These are phyloP conservation scores for Bocquillonia castaneifolia DNA, from an alignment of 441 rosid species.

Conservation along the genomic window DNA sequence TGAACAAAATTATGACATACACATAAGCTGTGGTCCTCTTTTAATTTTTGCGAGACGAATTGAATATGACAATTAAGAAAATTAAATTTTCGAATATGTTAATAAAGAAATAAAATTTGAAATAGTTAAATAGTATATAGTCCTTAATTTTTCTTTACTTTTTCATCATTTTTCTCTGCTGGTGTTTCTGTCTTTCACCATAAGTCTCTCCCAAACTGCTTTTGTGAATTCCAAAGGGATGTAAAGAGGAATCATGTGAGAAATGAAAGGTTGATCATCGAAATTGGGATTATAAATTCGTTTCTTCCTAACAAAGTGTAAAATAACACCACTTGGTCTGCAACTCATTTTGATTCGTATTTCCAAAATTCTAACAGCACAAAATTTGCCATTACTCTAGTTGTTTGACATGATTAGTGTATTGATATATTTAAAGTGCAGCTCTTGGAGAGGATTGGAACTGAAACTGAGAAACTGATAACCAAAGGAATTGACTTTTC, in stretches of 20 bases:
- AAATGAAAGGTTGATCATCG: background rate
- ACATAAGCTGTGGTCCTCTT: background rate
- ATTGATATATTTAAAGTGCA: conserved; percentile 29
- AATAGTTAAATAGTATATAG: background rate
- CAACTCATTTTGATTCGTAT: background rate
- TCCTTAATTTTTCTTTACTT: background rate
- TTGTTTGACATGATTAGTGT: background rate
- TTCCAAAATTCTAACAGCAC: background rate
- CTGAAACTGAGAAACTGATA: conserved; percentile 74
- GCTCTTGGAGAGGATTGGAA: conserved; percentile 72
- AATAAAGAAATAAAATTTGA: background rate
- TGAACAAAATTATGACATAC: background rate
- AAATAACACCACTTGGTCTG: background rate
- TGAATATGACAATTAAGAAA: background rate
- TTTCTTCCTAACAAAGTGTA: background rate
- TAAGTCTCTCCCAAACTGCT: background rate
- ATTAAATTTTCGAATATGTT: background rate
- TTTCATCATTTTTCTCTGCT: background rate
- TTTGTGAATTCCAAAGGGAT: background rate
- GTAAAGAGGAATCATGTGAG: background rate
- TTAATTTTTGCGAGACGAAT: too few relatives aligned
- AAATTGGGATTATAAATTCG: too few relatives aligned
- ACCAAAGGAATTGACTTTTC: conserved; percentile 81
- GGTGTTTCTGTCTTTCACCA: background rate
- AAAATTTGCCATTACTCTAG: background rate